Conservation (phyloP, 164 flowering plant species). For the Tetracentron sinense region DNA sequence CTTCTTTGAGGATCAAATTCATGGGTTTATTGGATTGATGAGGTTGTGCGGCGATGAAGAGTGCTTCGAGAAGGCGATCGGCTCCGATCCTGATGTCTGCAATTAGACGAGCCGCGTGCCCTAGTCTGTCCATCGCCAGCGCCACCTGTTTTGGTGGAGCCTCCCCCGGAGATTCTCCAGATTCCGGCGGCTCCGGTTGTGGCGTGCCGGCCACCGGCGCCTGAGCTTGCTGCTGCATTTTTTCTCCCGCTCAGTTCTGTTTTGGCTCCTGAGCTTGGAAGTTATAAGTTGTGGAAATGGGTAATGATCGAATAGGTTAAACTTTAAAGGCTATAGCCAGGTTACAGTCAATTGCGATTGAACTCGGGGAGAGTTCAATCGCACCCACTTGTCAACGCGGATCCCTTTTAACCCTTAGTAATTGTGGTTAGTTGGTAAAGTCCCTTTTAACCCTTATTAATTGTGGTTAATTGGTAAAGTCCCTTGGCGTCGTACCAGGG, state of each 20-base stretch:
- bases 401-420: too few relatives aligned
- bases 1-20: conserved; percentile 59
- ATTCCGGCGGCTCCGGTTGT: conserved; percentile 12
- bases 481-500: too few relatives aligned
- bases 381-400: too few relatives aligned
- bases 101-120: conserved; percentile 63
- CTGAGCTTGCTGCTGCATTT: conserved; percentile 20
- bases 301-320: too few relatives aligned
- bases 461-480: too few relatives aligned
- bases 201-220: conserved; percentile 4
- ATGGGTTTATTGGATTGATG: conserved; percentile 50
- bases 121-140: conserved; percentile 79
- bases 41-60: conserved; percentile 53
- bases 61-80: conserved; percentile 82
- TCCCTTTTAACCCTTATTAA: too few relatives aligned
- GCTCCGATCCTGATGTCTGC: conserved; percentile 91
- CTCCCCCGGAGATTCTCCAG: conserved; percentile 31
- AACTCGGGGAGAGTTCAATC: too few relatives aligned
- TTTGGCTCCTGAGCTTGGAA: neutral
- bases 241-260: neutral
- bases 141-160: conserved; percentile 99
- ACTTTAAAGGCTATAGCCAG: too few relatives aligned
- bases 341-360: too few relatives aligned
- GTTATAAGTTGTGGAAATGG: too few relatives aligned
- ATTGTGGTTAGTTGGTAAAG: too few relatives aligned